These are phyloP conservation scores for Helotiales sp. DNA, from an alignment of 2,329 filamentous ascomycete genomes.

Conservation along the genomic window DNA sequence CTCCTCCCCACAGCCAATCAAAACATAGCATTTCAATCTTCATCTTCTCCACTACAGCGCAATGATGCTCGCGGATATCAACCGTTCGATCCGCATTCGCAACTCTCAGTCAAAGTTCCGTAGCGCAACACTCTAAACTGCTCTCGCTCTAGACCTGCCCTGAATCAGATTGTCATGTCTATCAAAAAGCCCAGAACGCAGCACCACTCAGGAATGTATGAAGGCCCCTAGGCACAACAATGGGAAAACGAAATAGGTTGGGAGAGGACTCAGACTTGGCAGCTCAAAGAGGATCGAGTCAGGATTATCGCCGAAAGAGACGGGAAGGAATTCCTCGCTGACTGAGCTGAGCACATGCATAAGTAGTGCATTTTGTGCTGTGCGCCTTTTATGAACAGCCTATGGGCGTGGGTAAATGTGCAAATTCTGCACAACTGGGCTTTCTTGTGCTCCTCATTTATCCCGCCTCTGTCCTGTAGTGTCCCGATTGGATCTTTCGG, in stretches of 20 bases:
- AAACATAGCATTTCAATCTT: background rate
- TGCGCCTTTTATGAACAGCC: slow-evolving; percentile 18
- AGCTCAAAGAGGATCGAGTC: background rate
- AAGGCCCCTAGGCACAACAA: too few relatives aligned
- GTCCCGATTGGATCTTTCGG: background rate
- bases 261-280: background rate
- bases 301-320: background rate
- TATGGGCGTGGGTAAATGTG: slow-evolving; percentile 15
- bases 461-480: background rate
- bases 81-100: background rate
- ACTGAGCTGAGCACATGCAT: slow-evolving; percentile 6
- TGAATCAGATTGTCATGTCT: background rate
- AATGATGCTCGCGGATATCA: background rate
- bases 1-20: slow-evolving; percentile 7
- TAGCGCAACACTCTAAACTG: background rate
- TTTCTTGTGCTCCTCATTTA: background rate
- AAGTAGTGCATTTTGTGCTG: slow-evolving; percentile 11
- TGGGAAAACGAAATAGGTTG: too few relatives aligned
- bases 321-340: slow-evolving; percentile 1
- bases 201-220: background rate
- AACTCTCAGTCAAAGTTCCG: background rate
- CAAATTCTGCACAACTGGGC: slow-evolving; percentile 3
- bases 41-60: background rate
- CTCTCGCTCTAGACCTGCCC: background rate
- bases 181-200: slow-evolving; percentile 13